A percentile compares a stretch with the other conserved stretches of the same genome.
Evolutionary conservation across 805 yeast genomes (phyloP).

Genomic region (Candida silvicultrix): DNA sequence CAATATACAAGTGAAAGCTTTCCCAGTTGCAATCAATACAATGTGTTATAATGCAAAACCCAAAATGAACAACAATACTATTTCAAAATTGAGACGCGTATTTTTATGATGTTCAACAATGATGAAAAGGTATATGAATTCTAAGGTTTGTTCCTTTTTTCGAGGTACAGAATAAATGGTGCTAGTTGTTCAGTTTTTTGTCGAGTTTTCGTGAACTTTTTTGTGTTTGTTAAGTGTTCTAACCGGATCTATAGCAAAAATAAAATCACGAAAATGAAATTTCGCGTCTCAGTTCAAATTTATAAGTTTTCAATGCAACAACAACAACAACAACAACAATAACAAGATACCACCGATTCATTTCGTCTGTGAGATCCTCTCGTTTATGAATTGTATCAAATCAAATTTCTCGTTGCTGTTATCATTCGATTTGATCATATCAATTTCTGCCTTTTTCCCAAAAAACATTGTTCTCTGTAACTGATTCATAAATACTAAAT

Average conservation of each 20-base stretch:
- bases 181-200: neutral
- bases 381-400: neutral
- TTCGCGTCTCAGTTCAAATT: too few relatives aligned
- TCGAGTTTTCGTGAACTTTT: neutral
- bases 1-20: too few relatives aligned
- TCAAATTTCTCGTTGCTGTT: neutral
- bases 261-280: neutral
- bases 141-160: neutral
- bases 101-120: too few relatives aligned
- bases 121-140: too few relatives aligned
- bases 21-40: neutral
- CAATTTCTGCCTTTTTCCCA: slow-evolving; percentile 57
- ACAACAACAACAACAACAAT: too few relatives aligned
- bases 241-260: neutral
- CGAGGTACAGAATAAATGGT: neutral
- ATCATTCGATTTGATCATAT: slow-evolving; percentile 21
- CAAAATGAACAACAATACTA: too few relatives aligned
- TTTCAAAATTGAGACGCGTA: too few relatives aligned
- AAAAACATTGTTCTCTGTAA: slow-evolving; percentile 51
- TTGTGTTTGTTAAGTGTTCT: neutral
- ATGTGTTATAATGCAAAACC: too few relatives aligned
- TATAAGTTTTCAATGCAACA: too few relatives aligned
- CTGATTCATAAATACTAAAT: slow-evolving; percentile 18
- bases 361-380: neutral
- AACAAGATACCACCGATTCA: too few relatives aligned